Base-by-base conservation (phyloP, 495 filamentous ascomycete genomes). In the Articulospora tetracladia region DNA sequence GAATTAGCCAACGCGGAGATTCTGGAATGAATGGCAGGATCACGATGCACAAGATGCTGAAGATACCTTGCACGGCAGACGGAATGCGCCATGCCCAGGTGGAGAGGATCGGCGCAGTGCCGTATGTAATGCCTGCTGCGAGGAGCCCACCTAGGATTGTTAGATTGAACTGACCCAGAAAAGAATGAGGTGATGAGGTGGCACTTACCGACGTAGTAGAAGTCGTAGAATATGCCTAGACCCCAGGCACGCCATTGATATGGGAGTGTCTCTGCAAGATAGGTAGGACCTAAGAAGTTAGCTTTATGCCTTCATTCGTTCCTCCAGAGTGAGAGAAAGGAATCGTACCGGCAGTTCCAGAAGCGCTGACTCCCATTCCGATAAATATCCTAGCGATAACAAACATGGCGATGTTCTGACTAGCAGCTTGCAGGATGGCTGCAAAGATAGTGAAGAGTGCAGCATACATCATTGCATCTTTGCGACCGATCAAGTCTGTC, bases 1-100 rank as follows among this genome's bases (percentile, higher is more conserved):
- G 74, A 23, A 84, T 77, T 17, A 84, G 73, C 82, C 82, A 86
- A 59, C 82, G 79, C 12, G 83, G 82, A 1, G 80, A 83, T 73
- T 84, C 82, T 1, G 82, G 83, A 1, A 75, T 62, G 59, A 74
- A 72, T 11, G 27, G 50, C 1, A 64, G 27, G n/a, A 64, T 22
- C 11, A 32, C 0, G 19, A 64, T 27, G 13, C 26, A 55, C 2
- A 44, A 8, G 19, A 64, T 12, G 34, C 28, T 47, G 34, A 39
- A 39, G 27, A 59, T 15, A 20, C 19, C 36, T 34, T 64, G 61
- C 15, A 64, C 12, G 2, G 39, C 13, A 25, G 36, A 36, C 1
- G 61, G 61, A 13, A 58, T 50, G 7, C 61, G 49, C 61, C 61
- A 64, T 13, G 50, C 36, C 57, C 55, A 59, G 8, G 55, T 64